Conservation (phyloP, 202 grass and related monocot genomes). For the Eragrostis tef region DNA sequence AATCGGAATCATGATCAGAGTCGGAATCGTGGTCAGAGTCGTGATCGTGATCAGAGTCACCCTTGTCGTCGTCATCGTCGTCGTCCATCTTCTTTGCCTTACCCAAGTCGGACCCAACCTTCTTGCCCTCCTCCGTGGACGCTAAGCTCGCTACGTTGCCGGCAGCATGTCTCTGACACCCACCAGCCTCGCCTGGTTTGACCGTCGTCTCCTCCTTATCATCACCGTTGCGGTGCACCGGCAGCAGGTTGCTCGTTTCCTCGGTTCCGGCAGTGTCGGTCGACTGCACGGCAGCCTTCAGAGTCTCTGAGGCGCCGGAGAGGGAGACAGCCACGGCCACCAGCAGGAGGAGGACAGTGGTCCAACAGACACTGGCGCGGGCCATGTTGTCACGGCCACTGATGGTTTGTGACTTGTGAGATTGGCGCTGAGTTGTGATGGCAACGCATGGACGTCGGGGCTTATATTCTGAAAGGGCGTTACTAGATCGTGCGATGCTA, state of each 20-base stretch:
- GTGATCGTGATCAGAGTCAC: not conserved
- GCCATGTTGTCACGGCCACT: not conserved
- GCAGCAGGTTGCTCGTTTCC: not conserved
- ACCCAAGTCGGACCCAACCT: not conserved
- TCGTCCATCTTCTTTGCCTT: slow-evolving; percentile 16
- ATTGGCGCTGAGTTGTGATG: not conserved
- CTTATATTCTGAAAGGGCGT: not conserved
- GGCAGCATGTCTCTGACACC: not conserved
- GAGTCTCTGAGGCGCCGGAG: too few species aligned
- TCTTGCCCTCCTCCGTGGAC: not conserved
- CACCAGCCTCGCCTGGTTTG: not conserved
- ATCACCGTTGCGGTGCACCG: not conserved
- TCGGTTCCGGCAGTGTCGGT: not conserved
- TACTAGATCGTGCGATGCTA: not conserved
- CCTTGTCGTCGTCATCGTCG: not conserved
- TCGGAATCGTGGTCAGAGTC: not conserved
- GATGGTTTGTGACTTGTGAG: too few species aligned
- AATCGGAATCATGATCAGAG: not conserved
- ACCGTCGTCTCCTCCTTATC: not conserved
- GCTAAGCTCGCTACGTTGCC: not conserved
- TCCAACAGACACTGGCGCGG: not conserved
- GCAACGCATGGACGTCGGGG: not conserved
- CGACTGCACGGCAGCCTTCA: not conserved
- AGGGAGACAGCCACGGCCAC: not conserved
- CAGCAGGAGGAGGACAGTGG: not conserved